Base-by-base conservation (phyloP, 1,284 basidiomycete genomes). In the Lignosus rhinocerotis region DNA sequence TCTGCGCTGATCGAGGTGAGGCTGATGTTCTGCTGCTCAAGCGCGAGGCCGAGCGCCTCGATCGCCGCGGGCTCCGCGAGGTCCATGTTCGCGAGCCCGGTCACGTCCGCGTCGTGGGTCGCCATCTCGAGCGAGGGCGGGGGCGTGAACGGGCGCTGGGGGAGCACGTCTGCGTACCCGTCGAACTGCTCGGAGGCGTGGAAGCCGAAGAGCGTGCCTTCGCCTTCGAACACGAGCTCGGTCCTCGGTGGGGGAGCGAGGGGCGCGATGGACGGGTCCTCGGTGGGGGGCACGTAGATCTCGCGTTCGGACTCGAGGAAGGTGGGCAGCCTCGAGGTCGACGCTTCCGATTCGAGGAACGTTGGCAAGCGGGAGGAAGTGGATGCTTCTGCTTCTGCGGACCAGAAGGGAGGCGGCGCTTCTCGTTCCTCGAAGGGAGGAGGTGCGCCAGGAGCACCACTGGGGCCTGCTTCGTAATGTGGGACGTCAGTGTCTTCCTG, bases 381-480 rank as follows among this genome's bases (percentile, higher is more conserved):
- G 25, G 88, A 87, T n/a, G 81, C 80, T 66, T 81, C 81, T 30
- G 79, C 72, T 33, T 76, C 77, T 11, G 78, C 78, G n/a, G 78
- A 74, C 68, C 81, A 89, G 70, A 89, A 90, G 2, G 90, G 90
- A 6, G 90, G 90, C 11, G 90, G 90, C 0, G 90, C 82, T 63
- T 92, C 89, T 50, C 86, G 82, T 66, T 92, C 90, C 66, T 92
- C 90, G 64, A 92, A 92, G 4, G 90, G 90, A 44, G 90, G 90
- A 14, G 90, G 90, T 0, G 88, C 88, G 55, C 80, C 82, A 41
- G 72, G 75, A 30, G 80, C 70, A 65, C 80, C 83, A 66, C 90
- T 92, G 21, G 90, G 90, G 6, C 90, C 90, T 7, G 90, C 86
- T 34, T 84, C 82, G 69, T 89, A 89, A 66, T 80, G 77, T 47